A percentile compares a stretch with the other conserved stretches of the same genome.
phyloP scores from a whole-genome alignment of 257 asterid genomes.

The Gynochthodes officinalis region DNA sequence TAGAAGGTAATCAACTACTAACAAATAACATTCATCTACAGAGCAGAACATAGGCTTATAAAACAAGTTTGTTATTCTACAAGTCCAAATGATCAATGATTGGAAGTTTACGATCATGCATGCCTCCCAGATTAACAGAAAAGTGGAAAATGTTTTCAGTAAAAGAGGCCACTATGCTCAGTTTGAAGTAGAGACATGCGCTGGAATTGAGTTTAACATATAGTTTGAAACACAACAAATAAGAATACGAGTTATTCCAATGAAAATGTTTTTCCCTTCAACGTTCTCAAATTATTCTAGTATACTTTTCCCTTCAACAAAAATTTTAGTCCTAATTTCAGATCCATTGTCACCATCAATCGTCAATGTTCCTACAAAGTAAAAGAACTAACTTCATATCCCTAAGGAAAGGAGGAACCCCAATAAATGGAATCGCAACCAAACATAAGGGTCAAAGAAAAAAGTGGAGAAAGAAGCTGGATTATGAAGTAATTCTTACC shows the following conservation, averaged over 20 bases:
- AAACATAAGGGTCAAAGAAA: background rate
- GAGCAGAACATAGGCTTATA: background rate
- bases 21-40: background rate
- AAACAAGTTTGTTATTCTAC: background rate
- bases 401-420: background rate
- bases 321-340: background rate
- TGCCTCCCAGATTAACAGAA: background rate
- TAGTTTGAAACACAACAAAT: background rate
- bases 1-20: background rate
- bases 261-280: background rate
- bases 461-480: background rate
- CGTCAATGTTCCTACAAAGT: background rate
- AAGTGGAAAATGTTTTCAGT: too few species aligned
- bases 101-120: background rate
- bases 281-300: background rate
- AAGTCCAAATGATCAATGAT: background rate
- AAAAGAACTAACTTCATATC: background rate
- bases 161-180: background rate
- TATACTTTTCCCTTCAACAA: background rate
- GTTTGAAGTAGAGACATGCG: background rate
- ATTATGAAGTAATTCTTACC: conserved; percentile 33
- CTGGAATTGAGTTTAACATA: background rate
- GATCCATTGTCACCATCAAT: background rate
- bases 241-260: background rate
- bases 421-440: background rate